phyloP scores from a whole-genome alignment of 371 early-diverging fungal genomes.

The Mucor piriformis region DNA sequence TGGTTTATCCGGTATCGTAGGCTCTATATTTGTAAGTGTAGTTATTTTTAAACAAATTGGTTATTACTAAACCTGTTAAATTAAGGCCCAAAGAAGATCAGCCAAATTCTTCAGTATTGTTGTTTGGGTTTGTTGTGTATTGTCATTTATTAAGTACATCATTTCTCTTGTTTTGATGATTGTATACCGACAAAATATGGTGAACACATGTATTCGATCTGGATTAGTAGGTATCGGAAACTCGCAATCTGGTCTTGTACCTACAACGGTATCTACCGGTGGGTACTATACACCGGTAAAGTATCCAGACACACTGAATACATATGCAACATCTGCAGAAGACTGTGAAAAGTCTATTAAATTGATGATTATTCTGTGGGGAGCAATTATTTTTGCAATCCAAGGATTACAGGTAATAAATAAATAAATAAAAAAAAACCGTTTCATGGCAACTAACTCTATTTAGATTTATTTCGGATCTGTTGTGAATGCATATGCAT shows the following conservation, averaged over 20 bases:
- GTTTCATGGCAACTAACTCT: neutral
- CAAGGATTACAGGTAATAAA: conserved; percentile 40
- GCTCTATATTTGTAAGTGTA: conserved; percentile 52
- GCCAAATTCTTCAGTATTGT: conserved; percentile 48
- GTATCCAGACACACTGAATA: conserved; percentile 45
- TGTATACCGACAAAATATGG: conserved; percentile 31
- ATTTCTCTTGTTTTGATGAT: conserved; percentile 45
- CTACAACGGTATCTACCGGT: conserved; percentile 30
- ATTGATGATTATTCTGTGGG: conserved; percentile 37
- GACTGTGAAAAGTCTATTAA: conserved; percentile 37
- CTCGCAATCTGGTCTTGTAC: conserved; percentile 32
- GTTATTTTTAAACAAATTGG: neutral
- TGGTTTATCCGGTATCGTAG: conserved; percentile 47
- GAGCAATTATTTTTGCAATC: conserved; percentile 39
- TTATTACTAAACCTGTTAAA: neutral
- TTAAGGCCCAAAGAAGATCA: conserved; percentile 45
- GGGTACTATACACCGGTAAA: conserved; percentile 48
- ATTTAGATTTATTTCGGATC: conserved; percentile 49
- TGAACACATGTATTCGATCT: conserved; percentile 46
- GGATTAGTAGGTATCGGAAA: conserved; percentile 48
- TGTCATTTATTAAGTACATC: conserved; percentile 46
- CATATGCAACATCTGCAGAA: conserved; percentile 31
- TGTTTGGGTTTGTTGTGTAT: conserved; percentile 43
- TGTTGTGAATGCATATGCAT: conserved; percentile 50
- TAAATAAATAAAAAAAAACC: neutral